These are phyloP conservation scores for Astraeus odoratus DNA, from an alignment of 768 basidiomycete genomes.

Conservation along the genomic window DNA sequence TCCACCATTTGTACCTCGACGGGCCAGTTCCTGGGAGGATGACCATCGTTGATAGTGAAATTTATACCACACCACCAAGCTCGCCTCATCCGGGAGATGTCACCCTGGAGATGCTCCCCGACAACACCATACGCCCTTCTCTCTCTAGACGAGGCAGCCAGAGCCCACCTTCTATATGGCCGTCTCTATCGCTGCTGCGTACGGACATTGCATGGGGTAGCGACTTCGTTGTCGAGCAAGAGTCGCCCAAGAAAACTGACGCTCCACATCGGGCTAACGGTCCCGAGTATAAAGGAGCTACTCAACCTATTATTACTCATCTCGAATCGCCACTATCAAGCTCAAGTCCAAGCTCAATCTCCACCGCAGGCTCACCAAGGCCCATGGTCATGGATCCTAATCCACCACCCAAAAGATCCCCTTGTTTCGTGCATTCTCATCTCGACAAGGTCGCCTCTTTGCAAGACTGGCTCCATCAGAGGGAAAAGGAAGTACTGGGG, in stretches of 20 bases:
- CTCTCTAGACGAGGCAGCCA: conserved; percentile 29
- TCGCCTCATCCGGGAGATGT: conserved; percentile 26
- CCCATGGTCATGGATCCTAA: conserved; percentile 22
- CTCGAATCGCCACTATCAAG: conserved; percentile 7
- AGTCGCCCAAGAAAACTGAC: conserved; percentile 16
- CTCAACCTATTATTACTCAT: conserved; percentile 12
- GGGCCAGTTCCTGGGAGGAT: conserved; percentile 19
- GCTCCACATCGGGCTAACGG: conserved; percentile 6
- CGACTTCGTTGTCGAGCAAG: conserved; percentile 31
- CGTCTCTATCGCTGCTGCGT: conserved; percentile 23
- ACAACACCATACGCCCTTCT: conserved; percentile 28
- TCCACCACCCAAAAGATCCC: conserved; percentile 41
- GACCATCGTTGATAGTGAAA: conserved; percentile 31
- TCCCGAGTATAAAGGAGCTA: conserved; percentile 4
- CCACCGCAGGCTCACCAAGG: conserved; percentile 18
- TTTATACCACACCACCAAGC: conserved; percentile 39
- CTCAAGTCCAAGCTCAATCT: conserved; percentile 24
- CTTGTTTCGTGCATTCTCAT: conserved; percentile 90
- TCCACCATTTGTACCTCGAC: conserved; percentile 2
- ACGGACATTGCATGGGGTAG: conserved; percentile 29
- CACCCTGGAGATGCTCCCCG: conserved; percentile 7
- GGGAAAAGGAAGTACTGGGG: conserved; percentile 19
- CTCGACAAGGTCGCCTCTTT: conserved; percentile 79
- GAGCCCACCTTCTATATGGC: conserved; percentile 25
- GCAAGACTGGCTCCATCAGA: conserved; percentile 60